Evolutionary conservation across 1,284 basidiomycete species (phyloP).

Genomic region (Athelia sp.): DNA sequence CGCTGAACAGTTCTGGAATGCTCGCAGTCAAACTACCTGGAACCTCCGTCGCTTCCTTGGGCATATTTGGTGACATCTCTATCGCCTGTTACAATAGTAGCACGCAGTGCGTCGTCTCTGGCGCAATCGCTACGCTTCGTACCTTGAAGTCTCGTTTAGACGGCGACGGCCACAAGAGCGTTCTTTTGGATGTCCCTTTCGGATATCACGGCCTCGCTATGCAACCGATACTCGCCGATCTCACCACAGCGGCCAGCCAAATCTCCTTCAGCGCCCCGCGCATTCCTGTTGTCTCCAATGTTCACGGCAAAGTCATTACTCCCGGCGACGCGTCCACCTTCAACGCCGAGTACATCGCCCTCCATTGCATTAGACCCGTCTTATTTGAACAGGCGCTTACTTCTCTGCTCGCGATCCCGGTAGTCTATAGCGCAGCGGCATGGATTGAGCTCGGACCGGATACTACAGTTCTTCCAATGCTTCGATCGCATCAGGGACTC

Average conservation of each 20-base stretch:
- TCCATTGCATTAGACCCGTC: conserved; percentile 58
- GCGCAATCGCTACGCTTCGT: conserved; percentile 38
- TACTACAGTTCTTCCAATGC: conserved; percentile 48
- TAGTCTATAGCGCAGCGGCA: conserved; percentile 27
- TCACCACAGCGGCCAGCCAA: conserved; percentile 33
- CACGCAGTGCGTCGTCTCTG: conserved; percentile 52
- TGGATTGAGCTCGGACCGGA: conserved; percentile 70
- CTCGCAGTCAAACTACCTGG: conserved; percentile 42
- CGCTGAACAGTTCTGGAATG: conserved; percentile 47
- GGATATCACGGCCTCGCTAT: conserved; percentile 64
- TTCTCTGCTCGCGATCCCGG: conserved; percentile 26
- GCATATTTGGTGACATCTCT: conserved; percentile 31
- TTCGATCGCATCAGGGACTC: conserved; percentile 36
- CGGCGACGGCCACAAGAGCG: conserved; percentile 26
- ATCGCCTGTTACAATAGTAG: conserved; percentile 62
- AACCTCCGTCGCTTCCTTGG: conserved; percentile 25
- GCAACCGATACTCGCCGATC: conserved; percentile 45
- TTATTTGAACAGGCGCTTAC: conserved; percentile 47
- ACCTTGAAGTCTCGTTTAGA: conserved; percentile 38
- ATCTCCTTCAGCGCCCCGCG: conserved; percentile 38
- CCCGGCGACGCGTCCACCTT: conserved; percentile 47
- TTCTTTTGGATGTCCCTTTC: conserved; percentile 48
- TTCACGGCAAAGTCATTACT: conserved; percentile 46
- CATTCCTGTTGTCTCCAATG: conserved; percentile 57
- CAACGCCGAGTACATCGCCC: conserved; percentile 46